A percentile compares a stretch with the other conserved stretches of the same genome.
Evolutionary conservation across 2,329 filamentous ascomycete species (phyloP).

Genomic region (Xylaria sp.): DNA sequence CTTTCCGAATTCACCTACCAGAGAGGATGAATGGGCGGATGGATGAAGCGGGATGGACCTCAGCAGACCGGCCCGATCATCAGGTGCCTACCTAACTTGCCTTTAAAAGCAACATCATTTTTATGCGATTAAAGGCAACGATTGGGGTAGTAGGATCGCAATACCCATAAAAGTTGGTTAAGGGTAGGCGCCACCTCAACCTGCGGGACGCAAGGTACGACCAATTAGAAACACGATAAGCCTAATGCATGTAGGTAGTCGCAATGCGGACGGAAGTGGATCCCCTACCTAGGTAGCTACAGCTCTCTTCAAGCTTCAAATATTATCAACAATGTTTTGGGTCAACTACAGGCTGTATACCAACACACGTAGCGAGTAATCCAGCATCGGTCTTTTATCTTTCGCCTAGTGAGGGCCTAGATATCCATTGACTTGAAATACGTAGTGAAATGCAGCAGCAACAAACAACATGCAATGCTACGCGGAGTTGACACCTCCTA

Average conservation of each 20-base stretch:
- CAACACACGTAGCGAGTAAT: background rate
- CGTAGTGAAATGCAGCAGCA: conserved; percentile 38
- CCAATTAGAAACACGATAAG: conserved; percentile 10
- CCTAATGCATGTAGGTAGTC: background rate
- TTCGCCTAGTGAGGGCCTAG: background rate
- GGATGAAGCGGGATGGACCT: background rate
- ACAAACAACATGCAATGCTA: conserved; percentile 84
- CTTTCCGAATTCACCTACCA: background rate
- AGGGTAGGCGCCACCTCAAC: too few relatives aligned
- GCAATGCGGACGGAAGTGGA: background rate
- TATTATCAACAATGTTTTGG: conserved; percentile 8
- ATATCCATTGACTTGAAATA: background rate
- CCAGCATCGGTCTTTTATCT: background rate
- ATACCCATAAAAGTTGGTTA: too few relatives aligned
- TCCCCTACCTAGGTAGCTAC: background rate
- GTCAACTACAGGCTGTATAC: background rate
- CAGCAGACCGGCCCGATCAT: too few relatives aligned
- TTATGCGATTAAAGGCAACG: conserved; percentile 2
- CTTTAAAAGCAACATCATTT: too few relatives aligned
- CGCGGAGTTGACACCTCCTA: conserved; percentile 91
- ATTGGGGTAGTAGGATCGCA: too few relatives aligned
- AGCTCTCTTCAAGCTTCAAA: conserved; percentile 16
- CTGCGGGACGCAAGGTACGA: too few relatives aligned
- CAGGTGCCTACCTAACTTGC: too few relatives aligned
- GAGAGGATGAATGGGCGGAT: background rate